Evolutionary conservation across 1,139 yeast genomes (phyloP), one percentile per base, ranked within the genome.

Genomic region (Lodderomyces elongisporus): DNA sequence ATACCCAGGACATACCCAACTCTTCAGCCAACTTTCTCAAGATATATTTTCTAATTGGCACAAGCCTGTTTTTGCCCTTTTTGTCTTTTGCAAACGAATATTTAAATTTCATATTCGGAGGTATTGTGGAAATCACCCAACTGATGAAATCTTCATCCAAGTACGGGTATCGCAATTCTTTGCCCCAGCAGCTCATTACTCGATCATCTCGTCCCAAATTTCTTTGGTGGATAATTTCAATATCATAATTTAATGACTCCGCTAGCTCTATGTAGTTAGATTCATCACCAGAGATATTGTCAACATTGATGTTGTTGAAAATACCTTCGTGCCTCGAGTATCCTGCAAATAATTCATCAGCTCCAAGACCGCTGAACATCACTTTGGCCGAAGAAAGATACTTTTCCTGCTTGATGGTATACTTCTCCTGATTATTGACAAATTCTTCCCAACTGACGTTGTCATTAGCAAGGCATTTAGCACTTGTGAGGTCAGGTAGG

Each of bases 271-370:
- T 24, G 35, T 61, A 67, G 0, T 54, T 44, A 1, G 51, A 51
- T 5, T 46, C 50, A n/a, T n/a, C n/a, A n/a, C n/a, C n/a, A n/a
- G n/a, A n/a, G n/a, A n/a, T n/a, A 18, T 18, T 18, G 22, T 17
- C 28, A 3, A 12, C n/a, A 12, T 15, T 44, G 1, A 58, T 37
- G 6, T 48, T 44, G 8, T 67, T 58, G 45, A 74, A 74, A 2
- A 74, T 52, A 22, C 76, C 60, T 36, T 77, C 79, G 49, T 85
- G 94, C 25, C 94, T 59, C 1, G 87, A 84, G 54, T 91, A 91
- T 0, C 99, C 99, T 0, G 95, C 99, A 62, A 84, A 88, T 18
- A 75, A 61, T 56, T 91, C 98, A 58, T 91, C 99, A 0, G 98
- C 98, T 1, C 99, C 99, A n/a, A 91, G 66, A 0, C 99, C 98